Evolutionary conservation across 495 filamentous ascomycete species (phyloP), one percentile per base, ranked within the genome.

Genomic region (Podospora pseudocomata): DNA sequence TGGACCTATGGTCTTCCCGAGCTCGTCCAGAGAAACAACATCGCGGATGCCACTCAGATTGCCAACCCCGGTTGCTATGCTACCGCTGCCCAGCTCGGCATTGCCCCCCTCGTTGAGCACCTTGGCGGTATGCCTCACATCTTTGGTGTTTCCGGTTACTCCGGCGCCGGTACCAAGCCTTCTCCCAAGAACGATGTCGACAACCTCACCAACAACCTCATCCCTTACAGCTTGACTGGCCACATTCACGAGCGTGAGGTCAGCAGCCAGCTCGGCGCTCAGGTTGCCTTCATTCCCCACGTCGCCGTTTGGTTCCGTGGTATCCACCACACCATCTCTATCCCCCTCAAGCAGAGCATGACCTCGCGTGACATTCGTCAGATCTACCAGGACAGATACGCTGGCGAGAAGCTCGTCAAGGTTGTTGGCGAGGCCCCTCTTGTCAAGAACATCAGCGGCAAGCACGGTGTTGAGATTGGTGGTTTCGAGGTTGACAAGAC

Each of bases 1-100:
- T 99, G 95, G 94, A 94, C 93, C 7, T 99, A 99, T 75, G 95
- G 95, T 76, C 89, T 99, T 34, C 94, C 94, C 49, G 94, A 98
- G 77, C 84, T 98, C 39, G 87, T 94, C 63, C 86, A 86, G 74
- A 86, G 94, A 64, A 85, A 87, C 30, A 86, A 90, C 65, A 92
- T 98, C 64, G 87, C 90, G 39, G 87, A 90, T 69, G 91, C 95
- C 18, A 94, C 88, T 5, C 89, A 93, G 55, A 97, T 99, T 71
- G 83, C 92, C 69, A 97, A 98, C 81, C 95, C 95, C 34, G 95
- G 95, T 64, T 97, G 95, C 83, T 97, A 97, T 73, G 94, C 95
- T 28, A 99, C 95, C 23, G 95, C 92, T n/a, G 93, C 94, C 0
- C 93, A 99, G 80, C 83, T 97, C 56, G 93, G 90, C 56, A 95